Evolutionary conservation across 192 early-diverging fungal species (phyloP), one percentile per base, ranked within the genome.

Genomic region (Backusella australiensis): DNA sequence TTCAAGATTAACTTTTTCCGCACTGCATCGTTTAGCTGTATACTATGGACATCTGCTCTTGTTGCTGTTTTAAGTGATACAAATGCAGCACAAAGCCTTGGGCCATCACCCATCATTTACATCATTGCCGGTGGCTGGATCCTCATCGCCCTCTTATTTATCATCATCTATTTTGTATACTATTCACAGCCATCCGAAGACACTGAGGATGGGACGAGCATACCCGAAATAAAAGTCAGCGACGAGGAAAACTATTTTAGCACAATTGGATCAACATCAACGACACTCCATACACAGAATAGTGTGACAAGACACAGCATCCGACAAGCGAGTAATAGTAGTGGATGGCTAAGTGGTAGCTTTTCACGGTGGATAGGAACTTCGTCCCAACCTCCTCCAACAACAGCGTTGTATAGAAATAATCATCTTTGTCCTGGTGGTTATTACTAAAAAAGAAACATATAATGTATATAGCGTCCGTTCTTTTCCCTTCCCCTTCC

Each of bases 1-100:
- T 1, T 71, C 35, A 70, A 90, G 84, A 90, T 94, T 77, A 94
- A 94, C 72, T 92, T 89, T 49, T 91, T 90, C 84, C 82, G 91
- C 56, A 88, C 90, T 6, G 90, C 83, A 29, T 89, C 89, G 0
- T 85, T 92, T 52, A 90, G 87, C 36, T 88, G 89, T 69, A 91
- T 94, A 44, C 73, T 92, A 29, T 94, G 91, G 86, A 90, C 92
- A 1, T 88, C 87, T 2, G 78, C 91, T 6, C 77, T 94, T 44
- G 88, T 92, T 1, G 88, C 91, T 0, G 84, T 93, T 72, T 83
- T 93, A 15, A 91, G 89, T 65, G 91, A 90, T 41, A 63, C 84
- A 39, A 34, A 80, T 81, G 34, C 75, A 41, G 41, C 83, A 52
- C 49, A 81, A 80, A 78, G 79, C 76, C 65, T 81, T 70, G 81